Conservation (phyloP, 306 rosid genomes). For the Gastrolobium villosum region DNA sequence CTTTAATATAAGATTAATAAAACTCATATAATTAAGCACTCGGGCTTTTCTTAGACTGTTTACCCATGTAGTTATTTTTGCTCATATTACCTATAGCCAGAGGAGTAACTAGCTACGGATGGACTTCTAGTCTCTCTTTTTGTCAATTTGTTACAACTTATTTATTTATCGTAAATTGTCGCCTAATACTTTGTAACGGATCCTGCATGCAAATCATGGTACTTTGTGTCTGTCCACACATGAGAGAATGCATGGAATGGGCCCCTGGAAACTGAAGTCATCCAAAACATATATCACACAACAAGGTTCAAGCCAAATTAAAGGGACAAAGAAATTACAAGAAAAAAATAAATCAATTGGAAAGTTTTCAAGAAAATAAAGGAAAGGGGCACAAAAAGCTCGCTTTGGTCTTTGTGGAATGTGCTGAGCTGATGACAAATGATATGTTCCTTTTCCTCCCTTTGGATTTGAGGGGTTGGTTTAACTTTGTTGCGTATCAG, state of each 20-base stretch:
- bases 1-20: too few relatives aligned
- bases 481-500: background rate
- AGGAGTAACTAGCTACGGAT: constrained; percentile 1
- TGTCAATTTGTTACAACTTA: constrained; percentile 17
- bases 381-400: background rate
- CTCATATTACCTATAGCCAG: background rate
- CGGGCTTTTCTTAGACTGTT: background rate
- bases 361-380: background rate
- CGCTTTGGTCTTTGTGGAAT: constrained; percentile 16
- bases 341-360: background rate
- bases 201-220: constrained; percentile 42
- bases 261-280: constrained; percentile 27
- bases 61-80: background rate
- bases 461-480: background rate
- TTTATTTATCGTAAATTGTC: constrained; percentile 35
- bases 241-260: constrained; percentile 47
- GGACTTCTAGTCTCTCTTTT: constrained; percentile 19
- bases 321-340: background rate
- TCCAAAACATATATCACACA: constrained; percentile 11
- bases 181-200: constrained; percentile 16
- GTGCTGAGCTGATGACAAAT: background rate
- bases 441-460: constrained; percentile 16
- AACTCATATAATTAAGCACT: too few relatives aligned
- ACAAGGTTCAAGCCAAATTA: background rate
- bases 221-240: constrained; percentile 44